phyloP scores from a whole-genome alignment of 2,329 filamentous ascomycete genomes.

The Cercospora sojina region DNA sequence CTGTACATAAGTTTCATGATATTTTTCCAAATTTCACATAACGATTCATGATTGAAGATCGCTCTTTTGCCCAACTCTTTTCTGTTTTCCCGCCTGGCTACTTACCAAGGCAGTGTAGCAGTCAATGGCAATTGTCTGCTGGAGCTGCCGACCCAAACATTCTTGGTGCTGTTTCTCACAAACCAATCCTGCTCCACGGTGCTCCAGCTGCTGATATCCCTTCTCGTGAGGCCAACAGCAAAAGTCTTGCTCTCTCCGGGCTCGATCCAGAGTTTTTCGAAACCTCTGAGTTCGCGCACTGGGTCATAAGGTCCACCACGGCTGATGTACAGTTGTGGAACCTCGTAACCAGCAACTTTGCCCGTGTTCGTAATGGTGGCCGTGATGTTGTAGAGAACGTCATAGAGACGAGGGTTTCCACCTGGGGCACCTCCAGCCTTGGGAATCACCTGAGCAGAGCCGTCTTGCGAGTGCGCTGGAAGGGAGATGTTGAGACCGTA shows the following conservation, averaged over 20 bases:
- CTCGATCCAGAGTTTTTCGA: slow-evolving; percentile 36
- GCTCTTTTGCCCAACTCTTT: not conserved
- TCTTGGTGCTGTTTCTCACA: slow-evolving; percentile 55
- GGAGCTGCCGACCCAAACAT: slow-evolving; percentile 57
- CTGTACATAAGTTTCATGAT: slow-evolving; percentile 1
- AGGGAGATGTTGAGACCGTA: slow-evolving; percentile 63
- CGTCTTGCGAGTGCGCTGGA: slow-evolving; percentile 58
- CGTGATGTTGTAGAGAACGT: slow-evolving; percentile 64
- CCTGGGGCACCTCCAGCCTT: slow-evolving; percentile 64
- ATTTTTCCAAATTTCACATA: not conserved
- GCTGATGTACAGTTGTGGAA: slow-evolving; percentile 53
- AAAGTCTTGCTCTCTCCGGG: slow-evolving; percentile 37
- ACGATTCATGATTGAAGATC: not conserved
- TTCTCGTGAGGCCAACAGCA: slow-evolving; percentile 42
- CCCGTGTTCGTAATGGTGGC: slow-evolving; percentile 63
- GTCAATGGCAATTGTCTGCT: slow-evolving; percentile 53
- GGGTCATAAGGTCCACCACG: slow-evolving; percentile 53
- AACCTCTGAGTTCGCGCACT: slow-evolving; percentile 36
- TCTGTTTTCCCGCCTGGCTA: too few relatives aligned
- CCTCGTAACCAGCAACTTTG: slow-evolving; percentile 50
- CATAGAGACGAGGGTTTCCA: slow-evolving; percentile 63
- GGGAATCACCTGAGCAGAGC: slow-evolving; percentile 55
- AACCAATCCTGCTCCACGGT: slow-evolving; percentile 55
- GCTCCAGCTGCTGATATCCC: slow-evolving; percentile 54
- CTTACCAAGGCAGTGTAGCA: slow-evolving; percentile 11